Base-by-base conservation (phyloP, 345 rosid genomes). In the Iberis pinnata region DNA sequence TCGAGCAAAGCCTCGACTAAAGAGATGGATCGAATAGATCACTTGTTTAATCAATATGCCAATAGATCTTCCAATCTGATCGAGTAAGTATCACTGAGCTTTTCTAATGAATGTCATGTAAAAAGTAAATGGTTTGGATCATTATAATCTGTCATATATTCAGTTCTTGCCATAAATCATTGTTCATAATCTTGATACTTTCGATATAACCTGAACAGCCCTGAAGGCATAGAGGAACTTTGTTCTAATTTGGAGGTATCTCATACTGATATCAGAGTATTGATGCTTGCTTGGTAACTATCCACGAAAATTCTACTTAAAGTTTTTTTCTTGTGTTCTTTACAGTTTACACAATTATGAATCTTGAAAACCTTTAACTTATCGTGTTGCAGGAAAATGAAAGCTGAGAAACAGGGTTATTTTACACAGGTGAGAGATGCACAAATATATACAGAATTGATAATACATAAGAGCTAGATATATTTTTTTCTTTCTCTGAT, bases 251-350 rank as follows among this genome's bases (percentile, higher is more conserved):
- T 88, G 77, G 86, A 92, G 65, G 93, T 88, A 35, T 78, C 76
- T 65, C 89, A 84, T 65, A 85, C 96, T 32, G 96, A 92, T 74
- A 84, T 88, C 58, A 78, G 96, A 67, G 80, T 92, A 75, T 78
- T 92, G 80, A 85, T 92, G 95, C 86, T 92, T 62, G 98, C 98
- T 62, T 92, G 98, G 95, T 92, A 74, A 72, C 80, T 49, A 20
- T 32, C 31, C 27, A 42, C 43, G 12, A 14, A 37, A 43, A 40
- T 26, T 18, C 22, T 40, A 20, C 12, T 27, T 6, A 40, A 29
- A 12, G 24, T 29, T 17, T 15, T 22, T 53, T 62, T 38, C n/a
- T n/a, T n/a, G n/a, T n/a, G n/a, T n/a, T n/a, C n/a, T n/a, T n/a
- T n/a, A n/a, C n/a, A n/a, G n/a, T n/a, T n/a, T n/a, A n/a, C n/a